Evolutionary conservation across 192 early-diverging fungal genomes (phyloP), one percentile per base, ranked within the genome.

Genomic region (Dispira simplex): DNA sequence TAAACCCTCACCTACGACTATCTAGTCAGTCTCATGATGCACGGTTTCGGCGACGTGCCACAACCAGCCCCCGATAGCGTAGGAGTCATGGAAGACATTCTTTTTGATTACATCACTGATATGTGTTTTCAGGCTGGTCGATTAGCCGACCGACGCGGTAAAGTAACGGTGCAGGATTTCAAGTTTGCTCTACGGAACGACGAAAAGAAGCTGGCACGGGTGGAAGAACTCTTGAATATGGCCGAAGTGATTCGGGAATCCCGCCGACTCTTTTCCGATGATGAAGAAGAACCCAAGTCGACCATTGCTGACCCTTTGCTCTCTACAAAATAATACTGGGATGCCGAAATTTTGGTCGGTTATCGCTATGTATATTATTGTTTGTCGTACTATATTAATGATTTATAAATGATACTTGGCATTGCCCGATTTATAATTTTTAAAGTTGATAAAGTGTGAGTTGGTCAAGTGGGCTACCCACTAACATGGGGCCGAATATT

Each of bases 41-140:
- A 86, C 70, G 91, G 91, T 39, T 89, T 88, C 72, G 91, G 91
- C 14, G 91, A 93, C 71, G 86, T 85, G 14, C 71, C 71, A 23
- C 78, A 89, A 52, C 88, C 91, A 21, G 73, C 83, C 0, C 72
- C 78, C 20, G 91, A 93, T 66, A 81, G 86, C 32, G 83, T 84
- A n/a, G 83, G 84, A 9, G 73, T 91, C 1, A 77, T 93, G 81
- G 91, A 93, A 57, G 89, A 90, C 63, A 72, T 90, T 66, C 77
- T 92, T 25, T 73, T 84, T 46, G 82, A 83, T 46, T 92, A 88
- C 65, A 74, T 90, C 44, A 80, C 79, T 10, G 89, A 92, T 63
- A 79, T 90, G 75, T 84, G 79, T 56, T 69, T 81, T 46, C 76
- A 78, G 70, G 76, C 78, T 63, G 71, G 83, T 27, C 66, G 65